phyloP scores from a whole-genome alignment of 2,329 filamentous ascomycete genomes.

The Nothomitra cinnamomea region DNA sequence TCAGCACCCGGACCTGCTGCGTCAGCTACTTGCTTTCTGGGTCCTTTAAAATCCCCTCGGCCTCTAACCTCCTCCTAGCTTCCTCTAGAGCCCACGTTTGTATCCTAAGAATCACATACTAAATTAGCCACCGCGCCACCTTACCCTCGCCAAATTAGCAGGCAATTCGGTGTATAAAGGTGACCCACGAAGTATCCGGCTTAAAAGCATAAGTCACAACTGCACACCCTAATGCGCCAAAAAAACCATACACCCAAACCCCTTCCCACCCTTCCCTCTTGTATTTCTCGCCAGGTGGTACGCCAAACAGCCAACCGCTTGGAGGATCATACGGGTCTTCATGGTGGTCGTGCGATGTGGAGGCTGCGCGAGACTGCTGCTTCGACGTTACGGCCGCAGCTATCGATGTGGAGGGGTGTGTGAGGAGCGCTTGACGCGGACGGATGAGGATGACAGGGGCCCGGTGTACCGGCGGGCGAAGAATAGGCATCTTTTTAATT shows the following conservation, averaged over 20 bases:
- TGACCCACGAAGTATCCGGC: conserved; percentile 91
- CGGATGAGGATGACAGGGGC: not conserved
- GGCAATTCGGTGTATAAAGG: not conserved
- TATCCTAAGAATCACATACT: conserved; percentile 45
- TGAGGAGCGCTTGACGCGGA: not conserved
- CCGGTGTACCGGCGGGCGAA: not conserved
- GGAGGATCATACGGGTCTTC: conserved; percentile 79
- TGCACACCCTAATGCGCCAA: conserved; percentile 55
- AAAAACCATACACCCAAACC: conserved; percentile 70
- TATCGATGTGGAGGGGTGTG: not conserved
- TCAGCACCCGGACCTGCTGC: no score
- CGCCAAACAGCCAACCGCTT: conserved; percentile 78
- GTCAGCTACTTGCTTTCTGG: conserved; percentile 27
- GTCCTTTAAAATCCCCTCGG: conserved; percentile 82
- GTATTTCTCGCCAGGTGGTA: conserved; percentile 89
- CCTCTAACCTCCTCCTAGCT: conserved; percentile 84
- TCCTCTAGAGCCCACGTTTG: conserved; percentile 99
- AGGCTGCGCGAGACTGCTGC: not conserved
- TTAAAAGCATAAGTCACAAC: conserved; percentile 83
- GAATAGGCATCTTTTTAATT: not conserved
- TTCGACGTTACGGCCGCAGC: not conserved
- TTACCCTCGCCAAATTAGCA: not conserved
- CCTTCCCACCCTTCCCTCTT: conserved; percentile 95
- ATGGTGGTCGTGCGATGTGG: conserved; percentile 23
- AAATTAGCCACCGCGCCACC: not conserved